Conservation (phyloP, 192 early-diverging fungal genomes). For the Oehlia diaphana region DNA sequence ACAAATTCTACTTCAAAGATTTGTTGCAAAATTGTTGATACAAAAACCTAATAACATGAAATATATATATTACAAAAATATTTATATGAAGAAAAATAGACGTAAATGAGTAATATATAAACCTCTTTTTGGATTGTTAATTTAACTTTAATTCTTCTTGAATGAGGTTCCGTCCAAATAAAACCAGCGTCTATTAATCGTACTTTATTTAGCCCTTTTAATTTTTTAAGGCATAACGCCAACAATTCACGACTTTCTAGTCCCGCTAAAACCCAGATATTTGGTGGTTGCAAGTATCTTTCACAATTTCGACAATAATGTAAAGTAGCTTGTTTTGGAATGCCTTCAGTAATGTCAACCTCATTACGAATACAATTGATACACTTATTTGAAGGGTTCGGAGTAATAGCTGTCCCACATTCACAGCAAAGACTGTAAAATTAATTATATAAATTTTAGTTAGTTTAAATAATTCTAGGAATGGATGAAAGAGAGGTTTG, state of each 20-base stretch:
- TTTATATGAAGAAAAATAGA: not conserved
- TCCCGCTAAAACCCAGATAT: conserved; percentile 83
- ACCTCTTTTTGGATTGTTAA: conserved; percentile 98
- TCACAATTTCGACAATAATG: conserved; percentile 98
- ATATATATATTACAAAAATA: not conserved
- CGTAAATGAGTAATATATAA: not conserved
- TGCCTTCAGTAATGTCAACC: conserved; percentile 98
- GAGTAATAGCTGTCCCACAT: conserved; percentile 92
- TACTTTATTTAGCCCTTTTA: conserved; percentile 89
- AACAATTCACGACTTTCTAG: conserved; percentile 91
- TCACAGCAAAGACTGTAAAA: conserved; percentile 74
- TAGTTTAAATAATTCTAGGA: not conserved
- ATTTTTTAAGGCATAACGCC: conserved; percentile 89
- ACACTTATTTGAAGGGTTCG: conserved; percentile 99
- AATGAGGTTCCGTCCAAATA: conserved; percentile 94
- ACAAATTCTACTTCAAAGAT: conserved; percentile 95
- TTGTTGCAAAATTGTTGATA: conserved; percentile 93
- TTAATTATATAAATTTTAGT: not conserved
- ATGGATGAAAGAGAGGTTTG: not conserved
- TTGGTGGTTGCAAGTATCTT: conserved; percentile 95
- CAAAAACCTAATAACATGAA: conserved; percentile 67
- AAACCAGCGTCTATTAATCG: conserved; percentile 96
- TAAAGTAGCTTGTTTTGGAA: conserved; percentile 93
- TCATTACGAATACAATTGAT: conserved; percentile 95
- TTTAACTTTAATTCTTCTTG: conserved; percentile 93